phyloP scores from a whole-genome alignment of 2,329 filamentous ascomycete species.

The Colletotrichum cordylinicola region DNA sequence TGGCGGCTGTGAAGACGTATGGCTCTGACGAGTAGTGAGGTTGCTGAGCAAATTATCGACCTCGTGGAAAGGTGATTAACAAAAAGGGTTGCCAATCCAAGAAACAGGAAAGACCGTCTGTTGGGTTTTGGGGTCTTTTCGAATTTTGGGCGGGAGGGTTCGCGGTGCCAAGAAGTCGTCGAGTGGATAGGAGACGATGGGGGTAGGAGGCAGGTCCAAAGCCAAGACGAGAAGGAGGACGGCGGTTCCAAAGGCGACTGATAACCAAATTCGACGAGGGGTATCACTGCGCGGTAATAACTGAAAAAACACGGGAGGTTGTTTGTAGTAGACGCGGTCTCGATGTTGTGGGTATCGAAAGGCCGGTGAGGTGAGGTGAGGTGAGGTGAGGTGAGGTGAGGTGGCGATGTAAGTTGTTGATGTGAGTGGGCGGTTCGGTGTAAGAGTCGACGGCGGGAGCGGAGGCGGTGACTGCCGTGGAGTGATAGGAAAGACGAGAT shows the following conservation, averaged over 20 bases:
- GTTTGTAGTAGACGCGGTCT: not conserved
- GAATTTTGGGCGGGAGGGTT: not conserved
- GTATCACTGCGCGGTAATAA: not conserved
- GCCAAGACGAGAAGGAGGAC: not conserved
- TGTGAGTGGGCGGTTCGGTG: not conserved
- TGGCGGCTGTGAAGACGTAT: not conserved
- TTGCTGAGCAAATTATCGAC: not conserved
- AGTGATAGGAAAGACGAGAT: not conserved
- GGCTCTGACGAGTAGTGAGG: not conserved
- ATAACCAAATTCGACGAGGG: not conserved
- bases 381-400: not conserved
- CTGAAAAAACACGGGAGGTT: not conserved
- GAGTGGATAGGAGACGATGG: too few species aligned
- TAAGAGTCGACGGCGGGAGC: not conserved
- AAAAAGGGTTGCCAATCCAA: not conserved
- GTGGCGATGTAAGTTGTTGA: not conserved
- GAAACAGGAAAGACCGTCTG: not conserved
- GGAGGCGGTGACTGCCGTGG: not conserved
- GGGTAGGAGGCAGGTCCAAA: not conserved
- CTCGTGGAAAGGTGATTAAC: not conserved
- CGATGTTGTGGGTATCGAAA: not conserved
- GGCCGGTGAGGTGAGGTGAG: not conserved
- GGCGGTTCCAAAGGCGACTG: not conserved
- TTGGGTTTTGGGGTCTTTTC: not conserved
- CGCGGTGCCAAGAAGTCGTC: not conserved